Evolutionary conservation across 805 yeast genomes (phyloP).

Genomic region (Suhomyces sp.): DNA sequence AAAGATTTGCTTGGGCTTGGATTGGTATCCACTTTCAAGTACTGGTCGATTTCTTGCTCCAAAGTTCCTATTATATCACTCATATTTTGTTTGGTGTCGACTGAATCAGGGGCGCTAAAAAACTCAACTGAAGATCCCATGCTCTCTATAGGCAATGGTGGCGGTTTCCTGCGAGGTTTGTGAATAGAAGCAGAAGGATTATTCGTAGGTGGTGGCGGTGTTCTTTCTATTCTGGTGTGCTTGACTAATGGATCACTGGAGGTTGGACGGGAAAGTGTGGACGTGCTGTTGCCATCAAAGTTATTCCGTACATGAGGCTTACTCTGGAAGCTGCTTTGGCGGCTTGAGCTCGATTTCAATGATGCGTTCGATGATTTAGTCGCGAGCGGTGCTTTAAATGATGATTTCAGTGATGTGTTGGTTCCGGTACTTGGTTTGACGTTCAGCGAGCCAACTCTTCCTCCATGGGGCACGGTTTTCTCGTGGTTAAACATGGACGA

Average conservation of each 20-base stretch:
- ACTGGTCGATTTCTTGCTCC: slow-evolving; percentile 22
- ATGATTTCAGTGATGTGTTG: background rate
- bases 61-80: slow-evolving; percentile 23
- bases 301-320: background rate
- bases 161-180: slow-evolving; percentile 5
- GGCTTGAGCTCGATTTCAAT: background rate
- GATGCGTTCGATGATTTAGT: slow-evolving; percentile 4
- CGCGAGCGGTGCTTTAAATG: background rate
- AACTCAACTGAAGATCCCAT: slow-evolving; percentile 6
- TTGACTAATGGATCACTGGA: background rate
- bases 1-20: background rate
- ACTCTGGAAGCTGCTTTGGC: background rate
- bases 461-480: background rate
- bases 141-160: slow-evolving; percentile 1
- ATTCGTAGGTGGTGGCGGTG: background rate
- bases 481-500: slow-evolving; percentile 26
- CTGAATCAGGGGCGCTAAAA: background rate
- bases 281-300: background rate
- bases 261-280: background rate
- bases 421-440: background rate
- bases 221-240: background rate
- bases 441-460: background rate
- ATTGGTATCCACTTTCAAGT: slow-evolving; percentile 10
- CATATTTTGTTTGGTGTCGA: slow-evolving; percentile 6
- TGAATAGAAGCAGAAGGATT: background rate